These are phyloP conservation scores for Aschersonia sp. DNA, from an alignment of 2,329 filamentous ascomycete species.

Conservation along the genomic window DNA sequence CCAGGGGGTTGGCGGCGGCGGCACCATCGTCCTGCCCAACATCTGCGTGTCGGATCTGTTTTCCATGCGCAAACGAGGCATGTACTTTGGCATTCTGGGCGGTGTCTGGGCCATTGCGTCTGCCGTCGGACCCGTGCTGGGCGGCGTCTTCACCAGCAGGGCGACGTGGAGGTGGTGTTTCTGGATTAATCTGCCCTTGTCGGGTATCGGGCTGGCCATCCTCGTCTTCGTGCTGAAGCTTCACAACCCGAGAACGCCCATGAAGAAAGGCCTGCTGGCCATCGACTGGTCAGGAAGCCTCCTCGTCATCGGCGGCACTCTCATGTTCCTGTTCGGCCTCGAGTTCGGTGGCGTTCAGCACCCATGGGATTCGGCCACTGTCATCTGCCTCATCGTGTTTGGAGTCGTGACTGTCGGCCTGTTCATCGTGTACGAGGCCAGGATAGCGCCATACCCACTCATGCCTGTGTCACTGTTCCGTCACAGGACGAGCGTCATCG, in stretches of 20 bases:
- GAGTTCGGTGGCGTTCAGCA: slow-evolving; percentile 66
- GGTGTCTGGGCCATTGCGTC: slow-evolving; percentile 50
- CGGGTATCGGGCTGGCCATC: slow-evolving; percentile 29
- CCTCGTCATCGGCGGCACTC: slow-evolving; percentile 57
- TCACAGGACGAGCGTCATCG: slow-evolving; percentile 48
- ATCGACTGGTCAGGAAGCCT: slow-evolving; percentile 42
- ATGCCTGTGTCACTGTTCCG: slow-evolving; percentile 62
- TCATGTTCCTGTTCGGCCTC: slow-evolving; percentile 77
- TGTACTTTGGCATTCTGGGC: slow-evolving; percentile 38
- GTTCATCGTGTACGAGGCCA: slow-evolving; percentile 61
- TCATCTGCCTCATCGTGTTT: slow-evolving; percentile 66
- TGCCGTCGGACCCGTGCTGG: slow-evolving; percentile 50
- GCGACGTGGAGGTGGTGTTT: slow-evolving; percentile 58
- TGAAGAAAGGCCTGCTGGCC: slow-evolving; percentile 46
- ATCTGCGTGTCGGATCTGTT: slow-evolving; percentile 43
- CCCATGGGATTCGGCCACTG: slow-evolving; percentile 61
- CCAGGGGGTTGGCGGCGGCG: slow-evolving; percentile 42
- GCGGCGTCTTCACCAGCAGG: slow-evolving; percentile 50
- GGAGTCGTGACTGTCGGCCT: slow-evolving; percentile 46
- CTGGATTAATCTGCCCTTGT: slow-evolving; percentile 45
- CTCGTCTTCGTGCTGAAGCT: slow-evolving; percentile 50
- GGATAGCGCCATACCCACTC: slow-evolving; percentile 60
- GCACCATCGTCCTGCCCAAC: slow-evolving; percentile 44
- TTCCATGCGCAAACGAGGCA: slow-evolving; percentile 32
- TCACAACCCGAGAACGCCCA: slow-evolving; percentile 50